Evolutionary conservation across 371 early-diverging fungal genomes (phyloP), one percentile per base, ranked within the genome.

Genomic region (Saksenaea oblongispora): DNA sequence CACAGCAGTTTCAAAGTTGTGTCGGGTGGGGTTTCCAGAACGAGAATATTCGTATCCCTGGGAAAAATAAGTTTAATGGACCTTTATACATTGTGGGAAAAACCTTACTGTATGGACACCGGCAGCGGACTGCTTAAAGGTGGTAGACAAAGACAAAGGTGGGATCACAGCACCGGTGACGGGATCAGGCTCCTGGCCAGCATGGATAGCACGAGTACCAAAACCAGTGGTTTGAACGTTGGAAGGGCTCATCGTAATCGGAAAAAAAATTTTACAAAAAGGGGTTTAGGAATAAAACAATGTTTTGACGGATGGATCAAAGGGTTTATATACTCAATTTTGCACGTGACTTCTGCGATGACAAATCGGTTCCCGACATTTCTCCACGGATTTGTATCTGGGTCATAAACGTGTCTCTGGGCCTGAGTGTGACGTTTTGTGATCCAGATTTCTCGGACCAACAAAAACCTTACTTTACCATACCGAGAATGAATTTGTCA

Each of bases 11-110:
- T 98, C 99, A 75, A 98, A 95, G 70, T 84, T 84, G 28, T 82
- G 74, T 64, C 99, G 90, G 66, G 92, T 96, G 37, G 99, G 99
- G 78, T 98, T 98, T 64, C 92, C 95, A 18, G 91, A 89, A 70
- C 99, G 92, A 47, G 97, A 97, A 83, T 98, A 98, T 68, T 97
- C 98, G 72, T 83, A 98, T 53, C 95, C 96, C 89, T 89, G 59
- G 57, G 57, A 47, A 54, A 68, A 60, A 67, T 63, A 56, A 36
- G 8, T 39, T 27, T 58, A 34, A 34, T 58, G 59, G 39, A 42
- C 27, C 51, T 61, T 37, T 55, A 57, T 65, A 56, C 34, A 54
- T 22, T 55, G 62, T 62, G 62, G 53, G 60, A 58, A 56, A 61
- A 51, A 47, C 67, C 74, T 67, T 86, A 91, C 91, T 70, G 86